Evolutionary conservation across 305 asterid species (phyloP), one percentile per base, ranked within the genome.

Genomic region (Withania somnifera): DNA sequence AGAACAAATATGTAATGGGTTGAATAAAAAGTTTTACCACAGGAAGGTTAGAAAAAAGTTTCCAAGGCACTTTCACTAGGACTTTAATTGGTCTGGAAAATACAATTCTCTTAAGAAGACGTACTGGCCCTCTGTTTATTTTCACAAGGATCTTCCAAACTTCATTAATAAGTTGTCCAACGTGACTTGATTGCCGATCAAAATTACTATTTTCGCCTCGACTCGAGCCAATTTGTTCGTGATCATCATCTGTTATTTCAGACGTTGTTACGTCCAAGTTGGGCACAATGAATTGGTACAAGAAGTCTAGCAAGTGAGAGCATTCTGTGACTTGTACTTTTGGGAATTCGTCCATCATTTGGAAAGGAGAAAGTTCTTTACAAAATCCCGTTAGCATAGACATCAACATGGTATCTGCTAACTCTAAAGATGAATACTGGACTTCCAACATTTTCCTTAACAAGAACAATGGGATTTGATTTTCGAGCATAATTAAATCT

Each of bases 401-500:
- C 52, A 45, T 51, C 57, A 83, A 7, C 52, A 32, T 77, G 13
- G 50, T 26, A 38, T 83, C 71, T 11, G 79, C 79, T n/a, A 51
- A 13, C 69, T 83, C 85, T n/a, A 64, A 24, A 51, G 71, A 77
- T 14, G 67, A 45, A 42, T 7, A 36, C 13, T 83, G 82, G 50
- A 78, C 15, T 66, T 83, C 85, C 61, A 83, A 0, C 47, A 83
- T 64, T 78, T 83, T 83, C 0, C 82, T 69, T 30, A 80, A n/a
- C 1, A 84, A 30, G 53, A 84, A 42, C 67, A 84, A 22, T 4
- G 86, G 86, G 57, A 84, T 84, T n/a, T 84, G 84, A 58, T 84
- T 84, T 83, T 84, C 86, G 2, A 84, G 84, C 86, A 80, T 84
- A 0, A 84, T 28, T 56, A 84, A 10, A 42, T 84, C 86, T 63